Base-by-base conservation (phyloP, 345 rosid species). In the Anacardium occidentale region DNA sequence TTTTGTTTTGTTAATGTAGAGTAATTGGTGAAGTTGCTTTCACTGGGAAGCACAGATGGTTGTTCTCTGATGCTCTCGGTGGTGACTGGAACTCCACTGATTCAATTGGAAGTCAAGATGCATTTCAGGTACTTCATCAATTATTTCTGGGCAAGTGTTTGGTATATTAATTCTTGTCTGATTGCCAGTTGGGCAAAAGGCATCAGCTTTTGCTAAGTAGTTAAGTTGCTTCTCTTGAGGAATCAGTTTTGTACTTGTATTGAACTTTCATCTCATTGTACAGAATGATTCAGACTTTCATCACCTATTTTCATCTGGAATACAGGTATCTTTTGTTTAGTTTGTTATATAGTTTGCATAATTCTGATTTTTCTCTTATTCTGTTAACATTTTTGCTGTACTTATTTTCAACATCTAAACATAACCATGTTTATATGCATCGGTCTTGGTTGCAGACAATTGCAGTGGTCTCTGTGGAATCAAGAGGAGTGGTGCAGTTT, bases 11-110 rank as follows among this genome's bases (percentile, higher is more conserved):
- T 29, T 70, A 56, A 42, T 74, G 58, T 52, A 90, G 95, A 57
- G 71, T 77, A 62, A 78, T 90, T 4, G 95, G 95, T 44, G 89
- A 85, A 75, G 91, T 81, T 58, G 96, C 99, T 79, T 75, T 78
- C 62, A 81, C 91, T n/a, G 89, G 94, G 71, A 91, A 80, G 72
- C 85, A 86, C 74, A 82, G 69, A 29, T 95, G 98, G 99, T 63
- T 91, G 68, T 77, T 84, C 81, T 83, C 88, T 57, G 93, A 86
- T 77, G 71, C 79, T 77, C 48, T 13, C 32, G 44, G 63, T 52
- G 79, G 53, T 75, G 65, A 58, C 65, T 61, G 71, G 65, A 58
- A 64, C 53, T 58, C 73, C 51, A 40, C 58, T 10, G 61, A 62
- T 42, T 62, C 78, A 5, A 37, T 37, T 5, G 42, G 8, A 7